phyloP scores from a whole-genome alignment of 148 eudicot species.

The Heliamphora exappendiculata region DNA sequence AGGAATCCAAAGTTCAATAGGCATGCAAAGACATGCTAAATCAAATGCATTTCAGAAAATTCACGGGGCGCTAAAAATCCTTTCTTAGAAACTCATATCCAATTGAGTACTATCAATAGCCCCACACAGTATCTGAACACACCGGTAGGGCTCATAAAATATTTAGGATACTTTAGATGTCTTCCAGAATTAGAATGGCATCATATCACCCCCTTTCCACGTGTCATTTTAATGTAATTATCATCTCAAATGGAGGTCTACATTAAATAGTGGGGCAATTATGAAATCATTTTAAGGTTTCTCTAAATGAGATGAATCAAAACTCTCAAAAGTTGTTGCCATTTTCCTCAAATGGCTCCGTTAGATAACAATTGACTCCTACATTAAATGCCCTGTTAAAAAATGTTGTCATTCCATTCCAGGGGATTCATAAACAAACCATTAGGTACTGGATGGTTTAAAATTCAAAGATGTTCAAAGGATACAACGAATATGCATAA shows the following conservation, averaged over 20 bases:
- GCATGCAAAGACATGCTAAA: not conserved
- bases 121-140: not conserved
- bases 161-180: not conserved
- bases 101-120: not conserved
- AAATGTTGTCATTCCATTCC: not conserved
- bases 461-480: not conserved
- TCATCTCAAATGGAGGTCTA: not conserved
- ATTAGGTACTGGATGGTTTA: not conserved
- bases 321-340: not conserved
- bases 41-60: not conserved
- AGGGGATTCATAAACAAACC: not conserved
- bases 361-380: not conserved
- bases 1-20: not conserved
- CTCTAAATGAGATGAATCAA: not conserved
- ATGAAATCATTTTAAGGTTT: not conserved
- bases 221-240: not conserved
- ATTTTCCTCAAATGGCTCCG: not conserved
- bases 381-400: not conserved
- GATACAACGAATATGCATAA: not conserved
- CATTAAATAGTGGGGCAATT: not conserved
- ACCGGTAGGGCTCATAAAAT: not conserved
- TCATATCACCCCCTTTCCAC: too few species aligned
- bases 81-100: not conserved
- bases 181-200: not conserved
- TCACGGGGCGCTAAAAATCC: not conserved